Base-by-base conservation (phyloP, 2,329 filamentous ascomycete species). In the Ceratocystiopsis brevicomis region DNA sequence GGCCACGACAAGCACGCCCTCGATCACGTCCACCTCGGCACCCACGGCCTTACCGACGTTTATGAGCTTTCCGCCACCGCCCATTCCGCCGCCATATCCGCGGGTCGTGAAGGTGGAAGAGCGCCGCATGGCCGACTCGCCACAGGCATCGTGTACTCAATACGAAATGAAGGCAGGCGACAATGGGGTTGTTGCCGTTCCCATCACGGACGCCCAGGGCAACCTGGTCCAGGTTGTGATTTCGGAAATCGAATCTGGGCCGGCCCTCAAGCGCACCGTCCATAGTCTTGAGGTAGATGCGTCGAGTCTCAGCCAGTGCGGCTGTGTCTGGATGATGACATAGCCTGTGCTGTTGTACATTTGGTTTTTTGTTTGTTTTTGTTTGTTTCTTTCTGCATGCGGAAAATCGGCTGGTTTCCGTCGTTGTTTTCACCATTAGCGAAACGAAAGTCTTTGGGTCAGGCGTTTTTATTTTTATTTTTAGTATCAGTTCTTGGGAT, bases 51-150 rank as follows among this genome's bases (percentile, higher is more conserved):
- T 9, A 4, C 25, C 25, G 25, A 30, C 25, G 6, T 30, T 30
- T 11, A 30, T 30, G 25, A 10, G 10, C 25, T 30, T 45, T 37
- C 47, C 49, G 45, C 44, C 44, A 42, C 48, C 48, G 2, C 53
- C n/a, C n/a, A n/a, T n/a, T n/a, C n/a, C 55, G 1, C 56, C 61
- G 0, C 51, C 58, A 0, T 75, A 72, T 45, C 70, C 71, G 2
- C 63, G 62, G 19, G 62, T 69, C 10, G 57, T 75, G 45, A 74
- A 74, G 52, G 57, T 76, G 37, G 59, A 69, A 42, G 72, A 76
- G 53, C 64, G 68, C 14, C 69, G 71, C 15, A 54, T 65, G 16
- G 46, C 55, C 10, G 51, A 56, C 15, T 53, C 58, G 2, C 52
- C 56, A 1, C 49, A 56, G 14, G 62, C 69, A 0, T 61, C 52